Base-by-base conservation (phyloP, 176 grass and related monocot species). In the Musa acuminata region DNA sequence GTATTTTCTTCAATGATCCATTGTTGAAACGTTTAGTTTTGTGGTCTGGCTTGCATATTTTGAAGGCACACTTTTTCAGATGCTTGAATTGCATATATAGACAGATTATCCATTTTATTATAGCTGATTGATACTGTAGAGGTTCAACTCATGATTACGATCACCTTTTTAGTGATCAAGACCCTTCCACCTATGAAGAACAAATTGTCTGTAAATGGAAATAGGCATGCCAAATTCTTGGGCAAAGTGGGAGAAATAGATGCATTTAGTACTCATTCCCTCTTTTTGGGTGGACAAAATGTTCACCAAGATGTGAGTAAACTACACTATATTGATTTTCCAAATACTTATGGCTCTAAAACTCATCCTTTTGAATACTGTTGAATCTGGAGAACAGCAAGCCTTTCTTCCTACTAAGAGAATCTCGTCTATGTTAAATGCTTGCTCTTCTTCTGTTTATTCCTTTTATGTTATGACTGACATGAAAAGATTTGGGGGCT, bases 111-210 rank as follows among this genome's bases (percentile, higher is more conserved):
- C 2, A 67, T 35, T 16, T 67, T 26, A 26, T 29, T 67, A 0
- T 8, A 35, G 26, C 64, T 67, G 7, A 35, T 11, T 67, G 64
- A 43, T 67, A 35, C 67, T 50, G 19, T n/a, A 50, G 8, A 70
- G 11, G 67, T 69, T 22, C 9, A n/a, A 11, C 67, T 21, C 51
- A 19, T 70, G 67, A 50, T n/a, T 21, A 1, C 11, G n/a, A 50
- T 70, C 20, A 16, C 67, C 67, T 26, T 70, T 70, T 51, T 51
- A 70, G 35, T 50, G 67, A 70, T 51, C 67, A 70, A 70, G 48
- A 50, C 67, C 48, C 17, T 70, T 21, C 13, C 16, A 17, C 24
- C 25, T 2, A 13, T 16, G 10, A 67, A 67, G 10, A 67, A 22
- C 43, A 67, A 26, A 16, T 29, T 23, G 10, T 35, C 63, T 3